These are phyloP conservation scores for Fusarium sp. DNA, from an alignment of 2,329 filamentous ascomycete genomes.

Conservation along the genomic window DNA sequence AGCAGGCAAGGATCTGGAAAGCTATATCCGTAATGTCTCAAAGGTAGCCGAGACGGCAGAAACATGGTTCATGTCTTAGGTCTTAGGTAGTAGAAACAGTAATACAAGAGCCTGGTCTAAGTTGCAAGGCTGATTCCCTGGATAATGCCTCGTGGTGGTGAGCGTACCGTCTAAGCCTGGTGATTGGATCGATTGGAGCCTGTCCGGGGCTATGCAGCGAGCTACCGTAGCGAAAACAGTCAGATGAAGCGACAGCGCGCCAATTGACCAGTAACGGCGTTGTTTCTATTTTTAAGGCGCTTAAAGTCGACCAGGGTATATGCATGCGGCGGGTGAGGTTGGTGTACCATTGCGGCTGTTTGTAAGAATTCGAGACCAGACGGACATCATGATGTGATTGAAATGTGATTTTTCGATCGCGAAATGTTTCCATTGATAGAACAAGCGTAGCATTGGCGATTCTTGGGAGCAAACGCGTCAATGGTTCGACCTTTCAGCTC, in stretches of 20 bases:
- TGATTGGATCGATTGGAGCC: constrained; percentile 25
- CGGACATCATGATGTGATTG: constrained; percentile 7
- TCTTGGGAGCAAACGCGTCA: background rate
- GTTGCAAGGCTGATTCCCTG: constrained; percentile 35
- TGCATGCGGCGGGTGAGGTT: constrained; percentile 15
- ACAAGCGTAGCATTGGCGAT: background rate
- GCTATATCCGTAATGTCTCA: constrained; percentile 13
- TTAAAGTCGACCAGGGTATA: constrained; percentile 24
- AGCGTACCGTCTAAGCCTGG: background rate
- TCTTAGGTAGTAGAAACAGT: constrained; percentile 2
- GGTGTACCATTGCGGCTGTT: constrained; percentile 16
- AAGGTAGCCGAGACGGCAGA: constrained; percentile 33
- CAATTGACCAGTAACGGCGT: constrained; percentile 26
- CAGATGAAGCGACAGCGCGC: constrained; percentile 35
- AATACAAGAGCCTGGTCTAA: background rate
- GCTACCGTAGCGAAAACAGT: constrained; percentile 23
- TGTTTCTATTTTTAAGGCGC: constrained; percentile 41
- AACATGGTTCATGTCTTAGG: constrained; percentile 8
- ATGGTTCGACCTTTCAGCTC: background rate
- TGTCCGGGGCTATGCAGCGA: constrained; percentile 30
- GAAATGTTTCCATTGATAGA: background rate
- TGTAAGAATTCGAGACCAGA: constrained; percentile 11
- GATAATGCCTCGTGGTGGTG: constrained; percentile 31
- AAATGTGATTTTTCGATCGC: background rate
- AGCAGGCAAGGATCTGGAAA: constrained; percentile 10